Evolutionary conservation across 306 rosid species (phyloP).

Genomic region (Fagus crenata): DNA sequence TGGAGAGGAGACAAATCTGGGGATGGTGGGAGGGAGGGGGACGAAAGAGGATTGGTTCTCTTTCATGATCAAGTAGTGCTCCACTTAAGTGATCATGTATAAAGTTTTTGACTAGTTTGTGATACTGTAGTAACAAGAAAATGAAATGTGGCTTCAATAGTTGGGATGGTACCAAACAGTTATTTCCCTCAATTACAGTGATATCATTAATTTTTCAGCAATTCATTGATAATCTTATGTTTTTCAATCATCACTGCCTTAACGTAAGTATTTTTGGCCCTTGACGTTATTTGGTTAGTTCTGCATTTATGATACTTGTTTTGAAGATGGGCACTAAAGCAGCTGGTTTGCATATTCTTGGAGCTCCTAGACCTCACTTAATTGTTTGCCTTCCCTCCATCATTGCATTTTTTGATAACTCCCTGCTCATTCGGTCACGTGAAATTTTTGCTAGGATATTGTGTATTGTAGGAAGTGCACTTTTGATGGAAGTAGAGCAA

Average conservation of each 20-base stretch:
- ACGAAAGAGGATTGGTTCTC: neutral
- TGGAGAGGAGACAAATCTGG: neutral
- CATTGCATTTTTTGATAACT: neutral
- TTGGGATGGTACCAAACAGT: neutral
- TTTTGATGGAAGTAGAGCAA: constrained; percentile 10
- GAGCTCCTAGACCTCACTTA: constrained; percentile 6
- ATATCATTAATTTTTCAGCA: neutral
- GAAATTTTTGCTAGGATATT: constrained; percentile 6
- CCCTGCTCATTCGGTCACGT: neutral
- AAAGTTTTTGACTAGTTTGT: neutral
- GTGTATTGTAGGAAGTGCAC: neutral
- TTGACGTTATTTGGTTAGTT: constrained; percentile 5
- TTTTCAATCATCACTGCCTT: neutral
- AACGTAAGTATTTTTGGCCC: neutral
- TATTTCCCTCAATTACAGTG: neutral
- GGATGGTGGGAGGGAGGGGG: neutral
- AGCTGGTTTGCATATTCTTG: constrained; percentile 11
- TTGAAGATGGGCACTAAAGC: constrained; percentile 12
- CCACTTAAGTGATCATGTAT: neutral
- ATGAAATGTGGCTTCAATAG: neutral
- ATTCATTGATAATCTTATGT: neutral
- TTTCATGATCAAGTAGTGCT: neutral
- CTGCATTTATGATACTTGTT: neutral
- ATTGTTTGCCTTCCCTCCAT: constrained; percentile 7
- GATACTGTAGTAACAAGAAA: neutral